Base-by-base conservation (phyloP, 345 rosid species). In the Capsella bursapastoris region DNA sequence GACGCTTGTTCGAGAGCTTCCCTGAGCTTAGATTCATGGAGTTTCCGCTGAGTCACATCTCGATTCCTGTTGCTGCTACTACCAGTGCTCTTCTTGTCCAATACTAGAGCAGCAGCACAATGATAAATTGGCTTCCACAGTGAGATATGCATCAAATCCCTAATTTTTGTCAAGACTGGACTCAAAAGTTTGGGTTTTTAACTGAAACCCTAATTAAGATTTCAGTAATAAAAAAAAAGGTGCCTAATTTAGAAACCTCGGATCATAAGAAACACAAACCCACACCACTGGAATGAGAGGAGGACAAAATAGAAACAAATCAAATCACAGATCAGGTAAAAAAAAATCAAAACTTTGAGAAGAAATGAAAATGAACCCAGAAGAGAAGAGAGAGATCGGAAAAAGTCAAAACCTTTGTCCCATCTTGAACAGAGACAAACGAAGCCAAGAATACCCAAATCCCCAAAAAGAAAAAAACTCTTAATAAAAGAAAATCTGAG, bases 61-160 rank as follows among this genome's bases (percentile, higher is more conserved):
- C 85, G 82, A 72, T 74, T 90, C 65, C 86, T 82, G 73, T 75
- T 70, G 50, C 50, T 69, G 57, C 50, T 69, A 4, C 73, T 12
- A 58, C 31, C 9, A 50, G 29, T 74, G 58, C 71, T 82, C 93
- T 87, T 92, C 89, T 92, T 92, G 85, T 92, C 96, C 37, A 95
- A 79, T 66, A 90, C 78, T 8, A 92, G 85, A 78, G 99, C 94
- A 66, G 99, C 91, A 79, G 97, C 97, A 81, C 99, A 90, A 84
- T 90, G 96, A 66, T 97, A 88, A 77, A 96, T 86, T 60, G 99
- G 98, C 80, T 96, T 96, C 99, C 99, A 96, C 76, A 91, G 82
- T 78, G 96, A 96, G 80, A 93, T 87, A 89, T 90, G 98, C 99
- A 96, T 96, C 73, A 66, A 72, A 65, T 41, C 45, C 72, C 67